Percentiles rank a stretch among this genome's conserved stretches.
Conservation (phyloP, 805 yeast species). For the Isabelozyma rhagii region DNA sequence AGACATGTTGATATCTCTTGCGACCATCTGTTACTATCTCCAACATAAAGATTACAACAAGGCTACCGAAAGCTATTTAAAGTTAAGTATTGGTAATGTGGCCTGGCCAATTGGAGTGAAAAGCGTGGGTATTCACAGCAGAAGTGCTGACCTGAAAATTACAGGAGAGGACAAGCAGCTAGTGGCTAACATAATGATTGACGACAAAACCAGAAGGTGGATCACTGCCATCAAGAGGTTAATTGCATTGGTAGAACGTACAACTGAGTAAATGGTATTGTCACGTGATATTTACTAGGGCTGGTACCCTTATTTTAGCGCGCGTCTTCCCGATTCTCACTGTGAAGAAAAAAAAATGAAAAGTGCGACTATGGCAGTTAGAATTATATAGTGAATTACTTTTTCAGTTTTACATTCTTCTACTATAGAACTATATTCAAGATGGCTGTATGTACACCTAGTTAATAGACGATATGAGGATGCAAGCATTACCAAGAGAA, state of each 20-base stretch:
- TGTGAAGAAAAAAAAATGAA: background rate
- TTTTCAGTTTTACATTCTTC: background rate
- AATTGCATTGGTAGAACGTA: slow-evolving; percentile 50
- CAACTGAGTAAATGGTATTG: background rate
- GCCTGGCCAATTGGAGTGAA: slow-evolving; percentile 92
- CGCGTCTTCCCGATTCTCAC: background rate
- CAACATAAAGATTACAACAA: slow-evolving; percentile 49
- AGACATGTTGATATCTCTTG: slow-evolving; percentile 50
- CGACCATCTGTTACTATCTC: slow-evolving; percentile 58
- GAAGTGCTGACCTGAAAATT: slow-evolving; percentile 60
- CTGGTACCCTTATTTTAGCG: background rate
- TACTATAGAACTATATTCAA: slow-evolving; percentile 8
- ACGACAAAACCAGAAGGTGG: slow-evolving; percentile 75
- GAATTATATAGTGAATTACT: slow-evolving; percentile 4
- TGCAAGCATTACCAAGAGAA: too few species aligned
- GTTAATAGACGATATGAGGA: background rate
- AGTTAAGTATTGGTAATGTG: slow-evolving; percentile 78
- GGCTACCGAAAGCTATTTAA: slow-evolving; percentile 69
- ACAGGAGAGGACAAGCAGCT: slow-evolving; percentile 42
- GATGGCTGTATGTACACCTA: slow-evolving; percentile 21
- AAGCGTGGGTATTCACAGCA: slow-evolving; percentile 74
- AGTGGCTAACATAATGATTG: slow-evolving; percentile 72
- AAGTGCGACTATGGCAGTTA: background rate
- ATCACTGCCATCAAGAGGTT: slow-evolving; percentile 69
- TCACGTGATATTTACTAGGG: background rate